Conservation (phyloP, 176 grass and related monocot genomes). For the Avena eriantha region DNA sequence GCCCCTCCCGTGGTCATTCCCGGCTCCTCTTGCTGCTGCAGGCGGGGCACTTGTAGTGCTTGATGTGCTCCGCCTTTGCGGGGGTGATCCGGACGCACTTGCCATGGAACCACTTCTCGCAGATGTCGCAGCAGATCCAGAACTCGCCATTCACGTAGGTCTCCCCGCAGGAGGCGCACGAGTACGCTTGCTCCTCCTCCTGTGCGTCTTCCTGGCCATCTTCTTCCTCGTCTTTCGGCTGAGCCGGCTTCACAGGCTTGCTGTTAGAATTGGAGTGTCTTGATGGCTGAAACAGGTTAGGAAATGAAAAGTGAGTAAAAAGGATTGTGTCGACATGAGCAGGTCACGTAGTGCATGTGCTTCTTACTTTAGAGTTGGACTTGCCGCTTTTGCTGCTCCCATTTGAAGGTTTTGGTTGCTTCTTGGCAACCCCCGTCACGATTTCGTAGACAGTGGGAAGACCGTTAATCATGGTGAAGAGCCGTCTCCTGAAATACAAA, state of each 20-base stretch:
- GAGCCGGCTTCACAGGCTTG: constrained; percentile 50
- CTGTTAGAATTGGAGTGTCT: constrained; percentile 48
- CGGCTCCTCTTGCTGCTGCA: constrained; percentile 85
- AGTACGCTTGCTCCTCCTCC: constrained; percentile 63
- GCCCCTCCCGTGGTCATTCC: constrained; percentile 35
- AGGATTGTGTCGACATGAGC: neutral
- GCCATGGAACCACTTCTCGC: constrained; percentile 91
- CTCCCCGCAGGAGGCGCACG: constrained; percentile 76
- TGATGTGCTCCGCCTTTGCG: constrained; percentile 83
- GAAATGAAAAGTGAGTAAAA: neutral
- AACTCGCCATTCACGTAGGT: constrained; percentile 60
- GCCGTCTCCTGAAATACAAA: constrained; percentile 72
- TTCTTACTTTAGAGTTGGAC: constrained; percentile 56
- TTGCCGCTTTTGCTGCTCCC: constrained; percentile 72
- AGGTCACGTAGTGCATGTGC: neutral
- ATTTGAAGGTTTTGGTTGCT: constrained; percentile 64
- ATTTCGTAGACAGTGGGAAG: constrained; percentile 89
- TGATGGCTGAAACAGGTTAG: constrained; percentile 40
- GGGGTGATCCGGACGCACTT: constrained; percentile 87
- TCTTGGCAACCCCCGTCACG: constrained; percentile 71
- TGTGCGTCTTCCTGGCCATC: constrained; percentile 46
- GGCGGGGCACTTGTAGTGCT: constrained; percentile 83
- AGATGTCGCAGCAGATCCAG: constrained; percentile 89
- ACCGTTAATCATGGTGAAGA: constrained; percentile 79
- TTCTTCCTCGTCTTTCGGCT: constrained; percentile 62